Base-by-base conservation (phyloP, 2,329 filamentous ascomycete species). In the Ophiobolus disseminans region DNA sequence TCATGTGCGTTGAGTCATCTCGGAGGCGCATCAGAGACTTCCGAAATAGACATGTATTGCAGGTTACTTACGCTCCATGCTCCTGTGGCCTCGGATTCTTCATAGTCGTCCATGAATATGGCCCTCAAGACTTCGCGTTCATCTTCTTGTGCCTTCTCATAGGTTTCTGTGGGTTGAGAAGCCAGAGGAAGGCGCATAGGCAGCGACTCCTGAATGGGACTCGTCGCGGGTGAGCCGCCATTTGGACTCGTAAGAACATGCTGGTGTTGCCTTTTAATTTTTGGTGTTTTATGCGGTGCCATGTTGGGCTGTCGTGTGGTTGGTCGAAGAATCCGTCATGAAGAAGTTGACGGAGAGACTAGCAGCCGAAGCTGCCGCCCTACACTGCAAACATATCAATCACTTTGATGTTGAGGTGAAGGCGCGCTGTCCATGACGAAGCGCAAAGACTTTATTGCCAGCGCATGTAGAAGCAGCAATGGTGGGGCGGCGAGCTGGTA, bases 41-140 rank as follows among this genome's bases (percentile, higher is more conserved):
- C 21, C 20, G 8, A 63, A 11, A 21, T 17, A 34, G 5, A 34
- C 8, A 7, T 21, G 17, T 19, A 17, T 20, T 22, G 34, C 17
- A 14, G 21, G 9, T 36, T 44, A 74, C 79, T 66, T 80, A 90
- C 89, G 80, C 95, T 91, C 93, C 93, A 97, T 31, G 91, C 92
- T 60, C 84, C 82, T 50, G 83, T 83, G 40, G 83, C 82, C 65
- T 87, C 84, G 63, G 91, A 83, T 69, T 88, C 85, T 61, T 88
- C 81, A 67, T 91, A 97, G 68, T 97, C 92, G 50, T 96, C 90
- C 59, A 87, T 88, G 68, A 94, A 97, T 40, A 97, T 95, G 32
- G 93, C 89, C 64, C 88, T 82, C 50, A 97, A 80, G 35, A 86
- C 93, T 69, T 94, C 84, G 48, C 96, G 81, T 76, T 97, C 94